A percentile compares a stretch with the other conserved stretches of the same genome.
phyloP scores from a whole-genome alignment of 345 rosid genomes.

The Reutealis trisperma region DNA sequence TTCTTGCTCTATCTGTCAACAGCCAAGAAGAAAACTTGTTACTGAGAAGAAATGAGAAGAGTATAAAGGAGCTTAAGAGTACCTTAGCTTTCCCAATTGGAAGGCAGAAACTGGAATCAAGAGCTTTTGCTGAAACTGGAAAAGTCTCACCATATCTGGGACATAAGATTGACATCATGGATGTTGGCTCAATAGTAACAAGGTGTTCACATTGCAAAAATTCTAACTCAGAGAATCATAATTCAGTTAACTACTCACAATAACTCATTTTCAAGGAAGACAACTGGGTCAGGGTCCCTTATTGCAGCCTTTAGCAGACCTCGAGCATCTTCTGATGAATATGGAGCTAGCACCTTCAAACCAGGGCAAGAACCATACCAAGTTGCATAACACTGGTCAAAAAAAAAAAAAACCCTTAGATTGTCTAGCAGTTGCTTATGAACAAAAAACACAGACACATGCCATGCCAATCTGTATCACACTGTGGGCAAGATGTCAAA shows the following conservation, averaged over 20 bases:
- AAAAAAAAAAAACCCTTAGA: too few species aligned
- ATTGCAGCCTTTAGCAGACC: slow-evolving; percentile 93
- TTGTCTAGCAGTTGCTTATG: too few species aligned
- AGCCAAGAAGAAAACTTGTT: background rate
- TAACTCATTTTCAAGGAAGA: slow-evolving; percentile 92
- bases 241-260: slow-evolving; percentile 51
- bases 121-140: slow-evolving; percentile 83
- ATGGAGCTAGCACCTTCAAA: slow-evolving; percentile 79
- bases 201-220: too few species aligned
- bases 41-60: too few species aligned
- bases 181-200: too few species aligned
- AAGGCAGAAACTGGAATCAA: slow-evolving; percentile 89
- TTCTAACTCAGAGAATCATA: too few species aligned
- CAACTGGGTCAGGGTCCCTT: slow-evolving; percentile 95
- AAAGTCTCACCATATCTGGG: slow-evolving; percentile 88
- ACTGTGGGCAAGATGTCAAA: too few species aligned
- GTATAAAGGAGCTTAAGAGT: background rate
- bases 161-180: slow-evolving; percentile 13
- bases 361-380: slow-evolving; percentile 93
- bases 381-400: slow-evolving; percentile 77
- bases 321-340: slow-evolving; percentile 89
- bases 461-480: too few species aligned
- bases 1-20: slow-evolving; percentile 76
- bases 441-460: too few species aligned
- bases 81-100: slow-evolving; percentile 98